Base-by-base conservation (phyloP, 1,139 yeast species). In the Lodderomyces metapsilosis region DNA sequence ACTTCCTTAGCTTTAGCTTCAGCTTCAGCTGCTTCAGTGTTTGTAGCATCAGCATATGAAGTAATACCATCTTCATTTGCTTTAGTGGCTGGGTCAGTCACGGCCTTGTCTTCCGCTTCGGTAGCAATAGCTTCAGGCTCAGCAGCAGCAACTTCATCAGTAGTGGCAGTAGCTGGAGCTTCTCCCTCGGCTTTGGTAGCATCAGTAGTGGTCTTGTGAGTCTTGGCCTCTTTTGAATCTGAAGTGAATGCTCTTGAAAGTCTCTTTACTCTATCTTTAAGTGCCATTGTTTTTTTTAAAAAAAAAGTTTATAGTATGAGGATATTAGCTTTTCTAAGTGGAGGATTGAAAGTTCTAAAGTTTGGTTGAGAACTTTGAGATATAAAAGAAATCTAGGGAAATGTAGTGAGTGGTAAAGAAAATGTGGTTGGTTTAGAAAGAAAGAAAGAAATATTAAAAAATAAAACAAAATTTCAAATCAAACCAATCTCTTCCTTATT, bases 181-280 rank as follows among this genome's bases (percentile, higher is more conserved):
- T 18, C 24, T 30, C 45, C 57, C 11, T 43, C 51, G 21, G 55
- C 56, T 3, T 52, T 46, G 12, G 32, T 13, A 18, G 52, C 50
- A 23, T 43, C 45, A 7, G 34, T 46, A 12, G 38, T 42, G 12
- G 41, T 39, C 28, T 36, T 41, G 18, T 43, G 31, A 25, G 56
- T 56, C 3, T 52, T 50, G 9, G 48, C 41, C 37, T 48, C 51
- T 37, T 47, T 49, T 7, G 49, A 47, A 5, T 67, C 71, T 27
- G 50, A 52, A 43, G 55, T 46, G 52, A 71, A 71, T 46, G 68
- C 63, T 58, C 62, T 68, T 35, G 76, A 71, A 25, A 73, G 69
- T 66, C 77, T 69, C 59, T 66, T 71, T 46, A 71, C 68, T 54
- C 57, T 71, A 52, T 71, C 74, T 54, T 68, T 70, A 47, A 71